Conservation (phyloP, 371 early-diverging fungal genomes). For the Lichtheimia hyalospora region DNA sequence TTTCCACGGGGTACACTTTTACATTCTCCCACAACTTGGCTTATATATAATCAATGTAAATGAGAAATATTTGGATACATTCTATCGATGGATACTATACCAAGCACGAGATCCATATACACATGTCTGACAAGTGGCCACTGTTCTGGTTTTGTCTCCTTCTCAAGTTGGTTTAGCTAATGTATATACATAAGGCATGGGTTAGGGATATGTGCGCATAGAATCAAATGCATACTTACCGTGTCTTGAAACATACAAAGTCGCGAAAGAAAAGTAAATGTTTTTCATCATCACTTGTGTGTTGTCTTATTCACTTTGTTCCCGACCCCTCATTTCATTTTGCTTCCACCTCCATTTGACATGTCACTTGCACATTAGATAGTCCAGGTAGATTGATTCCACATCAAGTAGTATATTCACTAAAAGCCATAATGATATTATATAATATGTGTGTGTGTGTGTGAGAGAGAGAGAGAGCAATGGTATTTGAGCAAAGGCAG, state of each 20-base stretch:
- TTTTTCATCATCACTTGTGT: not conserved
- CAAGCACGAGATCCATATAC: constrained; percentile 11
- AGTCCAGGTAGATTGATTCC: too few relatives aligned
- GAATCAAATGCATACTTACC: not conserved
- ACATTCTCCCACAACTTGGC: constrained; percentile 15
- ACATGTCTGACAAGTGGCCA: constrained; percentile 14
- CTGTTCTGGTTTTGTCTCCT: constrained; percentile 1
- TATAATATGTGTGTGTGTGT: too few relatives aligned
- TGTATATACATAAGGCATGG: too few relatives aligned
- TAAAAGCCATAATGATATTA: too few relatives aligned
- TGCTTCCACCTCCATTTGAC: too few relatives aligned
- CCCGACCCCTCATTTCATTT: too few relatives aligned
- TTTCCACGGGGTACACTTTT: not conserved
- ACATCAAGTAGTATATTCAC: too few relatives aligned
- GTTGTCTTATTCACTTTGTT: not conserved
- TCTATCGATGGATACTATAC: not conserved
- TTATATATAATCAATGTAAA: not conserved
- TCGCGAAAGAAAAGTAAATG: not conserved
- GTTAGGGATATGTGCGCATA: too few relatives aligned
- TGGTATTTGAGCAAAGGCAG: too few relatives aligned
- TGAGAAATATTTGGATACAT: not conserved
- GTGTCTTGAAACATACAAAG: not conserved
- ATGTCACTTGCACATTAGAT: too few relatives aligned
- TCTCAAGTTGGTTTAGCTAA: constrained; percentile 11
- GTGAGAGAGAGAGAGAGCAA: too few relatives aligned